Evolutionary conservation across 192 early-diverging fungal genomes (phyloP).

Genomic region (Coemansia sp.): DNA sequence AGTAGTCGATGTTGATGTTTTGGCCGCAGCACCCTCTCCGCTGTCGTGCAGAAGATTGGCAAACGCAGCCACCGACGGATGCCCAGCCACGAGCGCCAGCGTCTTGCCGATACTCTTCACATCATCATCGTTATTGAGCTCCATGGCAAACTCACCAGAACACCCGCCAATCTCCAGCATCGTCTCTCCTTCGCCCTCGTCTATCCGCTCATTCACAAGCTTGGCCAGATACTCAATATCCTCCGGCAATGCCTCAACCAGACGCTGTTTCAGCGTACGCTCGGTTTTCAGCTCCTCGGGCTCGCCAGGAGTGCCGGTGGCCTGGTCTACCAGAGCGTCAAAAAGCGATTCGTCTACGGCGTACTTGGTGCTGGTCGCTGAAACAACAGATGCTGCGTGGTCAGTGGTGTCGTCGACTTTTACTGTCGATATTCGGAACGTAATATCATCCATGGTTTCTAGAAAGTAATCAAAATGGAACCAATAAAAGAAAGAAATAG

Average conservation of each 20-base stretch:
- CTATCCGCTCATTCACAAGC: slow-evolving; percentile 52
- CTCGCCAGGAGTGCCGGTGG: slow-evolving; percentile 1
- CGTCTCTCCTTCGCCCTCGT: slow-evolving; percentile 68
- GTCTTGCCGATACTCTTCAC: slow-evolving; percentile 46
- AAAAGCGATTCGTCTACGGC: slow-evolving; percentile 47
- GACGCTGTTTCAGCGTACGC: slow-evolving; percentile 53
- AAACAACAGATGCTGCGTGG: not conserved
- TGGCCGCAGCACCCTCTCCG: not conserved
- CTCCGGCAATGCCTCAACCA: slow-evolving; percentile 45
- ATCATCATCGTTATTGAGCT: slow-evolving; percentile 55
- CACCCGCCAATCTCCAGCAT: slow-evolving; percentile 76
- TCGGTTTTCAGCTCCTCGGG: not conserved
- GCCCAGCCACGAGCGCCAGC: slow-evolving; percentile 31
- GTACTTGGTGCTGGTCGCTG: slow-evolving; percentile 26
- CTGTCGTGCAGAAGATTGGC: slow-evolving; percentile 39
- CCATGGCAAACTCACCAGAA: slow-evolving; percentile 73
- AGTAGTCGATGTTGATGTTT: no score
- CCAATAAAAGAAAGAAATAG: not conserved
- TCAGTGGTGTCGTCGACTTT: slow-evolving; percentile 3
- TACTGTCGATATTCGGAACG: slow-evolving; percentile 24
- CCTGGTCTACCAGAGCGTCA: slow-evolving; percentile 45
- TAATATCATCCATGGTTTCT: slow-evolving; percentile 19
- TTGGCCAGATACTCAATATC: slow-evolving; percentile 53
- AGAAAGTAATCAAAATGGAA: not conserved
- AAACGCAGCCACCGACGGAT: slow-evolving; percentile 20